These are phyloP conservation scores for Babesia bovis DNA, from an alignment of 169 alveolate genomes.

Conservation along the genomic window DNA sequence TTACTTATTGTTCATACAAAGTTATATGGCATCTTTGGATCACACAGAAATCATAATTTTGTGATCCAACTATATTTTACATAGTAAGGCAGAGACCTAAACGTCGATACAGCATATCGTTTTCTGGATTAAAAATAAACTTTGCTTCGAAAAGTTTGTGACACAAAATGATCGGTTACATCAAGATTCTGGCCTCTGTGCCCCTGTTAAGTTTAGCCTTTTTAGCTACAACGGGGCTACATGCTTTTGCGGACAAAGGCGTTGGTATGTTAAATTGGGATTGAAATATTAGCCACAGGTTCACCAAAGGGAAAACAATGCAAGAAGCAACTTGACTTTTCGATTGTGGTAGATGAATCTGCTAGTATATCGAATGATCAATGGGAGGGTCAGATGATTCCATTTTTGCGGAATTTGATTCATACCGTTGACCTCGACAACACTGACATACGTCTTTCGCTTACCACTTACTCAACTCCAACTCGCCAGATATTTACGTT, in stretches of 20 bases:
- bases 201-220: neutral
- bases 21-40: conserved; percentile 5
- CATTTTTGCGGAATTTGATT: conserved; percentile 41
- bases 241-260: neutral
- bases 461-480: conserved; percentile 55
- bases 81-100: neutral
- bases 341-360: conserved; percentile 64
- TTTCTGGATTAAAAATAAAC: neutral
- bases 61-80: neutral
- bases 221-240: neutral
- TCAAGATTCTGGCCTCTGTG: neutral
- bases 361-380: conserved; percentile 36
- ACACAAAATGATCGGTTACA: conserved; percentile 17
- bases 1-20: neutral
- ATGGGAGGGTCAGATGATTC: conserved; percentile 43
- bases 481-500: conserved; percentile 29
- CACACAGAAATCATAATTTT: conserved; percentile 15
- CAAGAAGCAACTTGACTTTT: conserved; percentile 48
- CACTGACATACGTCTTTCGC: conserved; percentile 49
- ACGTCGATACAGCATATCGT: neutral
- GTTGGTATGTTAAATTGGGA: neutral
- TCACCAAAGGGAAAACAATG: conserved; percentile 1
- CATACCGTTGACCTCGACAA: conserved; percentile 33
- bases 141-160: neutral
- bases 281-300: neutral